Percentiles rank a stretch among this genome's conserved stretches.
Conservation (phyloP, 148 eudicot species). For the Silene latifolia region DNA sequence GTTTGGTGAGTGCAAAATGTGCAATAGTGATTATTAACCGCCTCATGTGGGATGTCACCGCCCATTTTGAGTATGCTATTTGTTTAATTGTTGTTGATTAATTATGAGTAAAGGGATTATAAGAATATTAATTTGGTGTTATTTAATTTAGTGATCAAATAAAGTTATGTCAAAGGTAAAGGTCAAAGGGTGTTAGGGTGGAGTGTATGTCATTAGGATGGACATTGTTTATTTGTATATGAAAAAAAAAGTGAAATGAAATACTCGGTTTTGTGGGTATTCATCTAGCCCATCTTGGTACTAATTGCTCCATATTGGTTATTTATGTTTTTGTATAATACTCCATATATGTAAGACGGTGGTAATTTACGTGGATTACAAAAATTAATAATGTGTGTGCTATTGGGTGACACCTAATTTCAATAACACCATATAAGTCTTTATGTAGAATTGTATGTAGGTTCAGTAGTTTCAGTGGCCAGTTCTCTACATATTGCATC, state of each 20-base stretch:
- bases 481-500: too few species aligned
- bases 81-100: slow-evolving; percentile 2
- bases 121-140: neutral
- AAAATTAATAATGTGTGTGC: too few species aligned
- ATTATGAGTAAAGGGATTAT: neutral
- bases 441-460: too few species aligned
- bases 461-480: too few species aligned
- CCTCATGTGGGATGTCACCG: slow-evolving; percentile 28
- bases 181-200: slow-evolving; percentile 2
- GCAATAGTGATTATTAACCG: neutral
- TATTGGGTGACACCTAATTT: too few species aligned
- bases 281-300: neutral
- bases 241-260: neutral
- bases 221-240: neutral
- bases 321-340: too few species aligned
- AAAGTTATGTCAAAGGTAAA: slow-evolving; percentile 7
- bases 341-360: too few species aligned
- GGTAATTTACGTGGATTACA: too few species aligned
- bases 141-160: neutral
- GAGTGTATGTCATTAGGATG: neutral
- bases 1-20: slow-evolving; percentile 17
- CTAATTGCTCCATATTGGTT: too few species aligned
- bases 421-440: too few species aligned
- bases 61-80: slow-evolving; percentile 7
- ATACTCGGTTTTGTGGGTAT: neutral